Conservation (phyloP, 2,329 filamentous ascomycete species). For the Colletotrichum noveboracense region DNA sequence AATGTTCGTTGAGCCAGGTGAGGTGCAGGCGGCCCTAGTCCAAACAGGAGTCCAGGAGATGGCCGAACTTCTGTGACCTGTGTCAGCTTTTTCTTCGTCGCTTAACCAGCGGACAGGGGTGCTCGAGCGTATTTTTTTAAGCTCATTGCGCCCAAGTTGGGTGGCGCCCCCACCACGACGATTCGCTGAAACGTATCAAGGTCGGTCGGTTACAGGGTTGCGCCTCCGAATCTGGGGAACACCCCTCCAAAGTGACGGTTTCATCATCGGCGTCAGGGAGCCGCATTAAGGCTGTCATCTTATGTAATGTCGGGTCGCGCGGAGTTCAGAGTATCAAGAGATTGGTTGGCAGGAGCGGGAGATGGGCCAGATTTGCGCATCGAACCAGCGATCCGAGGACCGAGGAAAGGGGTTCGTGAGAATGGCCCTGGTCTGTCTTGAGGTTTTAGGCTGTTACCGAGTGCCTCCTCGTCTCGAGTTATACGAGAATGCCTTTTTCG, state of each 20-base stretch:
- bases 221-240: conserved; percentile 10
- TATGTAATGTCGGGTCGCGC: neutral
- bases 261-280: neutral
- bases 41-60: conserved; percentile 13
- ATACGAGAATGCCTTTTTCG: neutral
- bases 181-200: conserved; percentile 21
- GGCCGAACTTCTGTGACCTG: conserved; percentile 1
- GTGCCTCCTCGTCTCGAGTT: neutral
- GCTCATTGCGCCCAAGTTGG: neutral
- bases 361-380: conserved; percentile 6
- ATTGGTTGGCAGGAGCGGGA: conserved; percentile 14
- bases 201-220: conserved; percentile 6
- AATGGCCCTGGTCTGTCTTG: neutral
- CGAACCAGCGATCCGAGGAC: neutral
- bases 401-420: neutral
- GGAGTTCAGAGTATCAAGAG: neutral
- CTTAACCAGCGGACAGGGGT: neutral
- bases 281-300: conserved; percentile 4
- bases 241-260: neutral
- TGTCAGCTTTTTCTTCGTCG: neutral
- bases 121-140: neutral
- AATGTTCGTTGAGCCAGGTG: neutral
- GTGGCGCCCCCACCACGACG: neutral
- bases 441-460: neutral
- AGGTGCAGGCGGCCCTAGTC: neutral